A percentile compares a stretch with the other conserved stretches of the same genome.
Conservation (phyloP, 371 early-diverging fungal genomes). For the Haplosporangium sp. region DNA sequence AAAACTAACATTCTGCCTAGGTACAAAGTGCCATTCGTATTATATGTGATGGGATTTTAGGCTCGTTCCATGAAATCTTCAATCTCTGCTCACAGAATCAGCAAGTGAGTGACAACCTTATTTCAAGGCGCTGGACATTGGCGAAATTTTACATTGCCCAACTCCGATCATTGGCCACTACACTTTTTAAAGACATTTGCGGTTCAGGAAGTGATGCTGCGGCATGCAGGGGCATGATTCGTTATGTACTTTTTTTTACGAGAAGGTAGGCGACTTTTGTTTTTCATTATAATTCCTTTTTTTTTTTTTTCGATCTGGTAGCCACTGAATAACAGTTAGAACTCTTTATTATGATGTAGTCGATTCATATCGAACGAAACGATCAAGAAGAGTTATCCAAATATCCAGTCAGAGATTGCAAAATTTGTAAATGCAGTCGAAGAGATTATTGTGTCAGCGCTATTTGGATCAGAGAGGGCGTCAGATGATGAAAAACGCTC, state of each 20-base stretch:
- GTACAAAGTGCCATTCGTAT: constrained; percentile 6
- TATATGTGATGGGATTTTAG: constrained; percentile 31
- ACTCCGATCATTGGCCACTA: constrained; percentile 7
- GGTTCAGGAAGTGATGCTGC: constrained; percentile 8
- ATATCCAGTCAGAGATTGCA: constrained; percentile 22
- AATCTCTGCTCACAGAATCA: constrained; percentile 5
- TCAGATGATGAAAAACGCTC: constrained; percentile 19
- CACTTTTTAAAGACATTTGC: constrained; percentile 20
- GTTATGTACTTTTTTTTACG: constrained; percentile 29
- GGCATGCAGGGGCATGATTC: constrained; percentile 20
- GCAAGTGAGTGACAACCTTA: constrained; percentile 8
- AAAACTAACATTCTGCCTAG: constrained; percentile 1
- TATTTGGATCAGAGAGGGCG: constrained; percentile 4
- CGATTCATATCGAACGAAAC: constrained; percentile 28
- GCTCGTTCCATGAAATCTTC: constrained; percentile 18
- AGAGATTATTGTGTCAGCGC: constrained; percentile 19
- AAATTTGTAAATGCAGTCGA: constrained; percentile 32
- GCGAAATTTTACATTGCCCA: constrained; percentile 32
- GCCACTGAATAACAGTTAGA: too few species aligned
- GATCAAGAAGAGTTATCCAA: constrained; percentile 21
- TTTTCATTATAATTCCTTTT: too few species aligned
- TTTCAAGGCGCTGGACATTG: constrained; percentile 26
- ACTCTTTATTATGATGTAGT: constrained; percentile 1
- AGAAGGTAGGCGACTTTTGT: constrained; percentile 19
- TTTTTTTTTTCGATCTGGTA: too few species aligned